Conservation (phyloP, 2,329 filamentous ascomycete genomes). For the Harringtonia lauricola region DNA sequence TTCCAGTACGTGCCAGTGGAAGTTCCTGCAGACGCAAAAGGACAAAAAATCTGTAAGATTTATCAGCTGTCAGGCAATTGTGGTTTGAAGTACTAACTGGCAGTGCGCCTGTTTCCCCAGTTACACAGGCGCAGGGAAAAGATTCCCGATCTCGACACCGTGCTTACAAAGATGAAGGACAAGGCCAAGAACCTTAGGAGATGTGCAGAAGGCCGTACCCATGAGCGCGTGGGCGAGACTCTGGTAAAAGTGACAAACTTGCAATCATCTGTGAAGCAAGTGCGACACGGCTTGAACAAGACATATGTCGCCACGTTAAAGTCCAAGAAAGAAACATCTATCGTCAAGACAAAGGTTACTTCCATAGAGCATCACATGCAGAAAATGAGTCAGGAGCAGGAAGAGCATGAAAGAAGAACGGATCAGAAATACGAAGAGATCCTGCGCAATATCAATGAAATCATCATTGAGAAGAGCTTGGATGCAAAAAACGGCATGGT, state of each 20-base stretch:
- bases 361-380: background rate
- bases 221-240: background rate
- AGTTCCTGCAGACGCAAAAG: background rate
- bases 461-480: background rate
- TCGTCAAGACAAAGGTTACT: background rate
- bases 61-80: no score
- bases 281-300: background rate
- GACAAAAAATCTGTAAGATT: background rate
- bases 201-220: background rate
- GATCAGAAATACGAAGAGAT: background rate
- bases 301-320: background rate
- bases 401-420: background rate
- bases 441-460: background rate
- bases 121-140: background rate
- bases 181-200: background rate
- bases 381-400: background rate
- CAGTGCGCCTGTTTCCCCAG: background rate
- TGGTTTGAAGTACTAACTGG: no score
- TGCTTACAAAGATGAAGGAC: background rate
- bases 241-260: background rate
- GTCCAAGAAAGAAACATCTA: no score
- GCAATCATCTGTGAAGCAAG: background rate
- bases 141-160: background rate
- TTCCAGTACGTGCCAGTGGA: background rate
- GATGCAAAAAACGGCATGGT: background rate